These are phyloP conservation scores for Lachnellula suecica DNA, from an alignment of 2,329 filamentous ascomycete species.

Conservation along the genomic window DNA sequence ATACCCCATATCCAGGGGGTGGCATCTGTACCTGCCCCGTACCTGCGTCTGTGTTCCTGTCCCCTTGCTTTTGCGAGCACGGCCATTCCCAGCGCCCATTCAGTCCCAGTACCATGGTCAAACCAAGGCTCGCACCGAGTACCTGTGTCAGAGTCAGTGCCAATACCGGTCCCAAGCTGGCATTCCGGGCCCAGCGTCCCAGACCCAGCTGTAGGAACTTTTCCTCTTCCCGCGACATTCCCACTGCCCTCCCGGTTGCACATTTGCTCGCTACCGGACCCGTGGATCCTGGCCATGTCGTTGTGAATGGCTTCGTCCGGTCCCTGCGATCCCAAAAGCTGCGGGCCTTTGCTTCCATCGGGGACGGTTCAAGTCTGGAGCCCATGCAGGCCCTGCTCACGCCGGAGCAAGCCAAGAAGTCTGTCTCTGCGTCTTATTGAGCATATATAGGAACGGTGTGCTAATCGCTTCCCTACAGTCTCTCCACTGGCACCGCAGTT, in stretches of 20 bases:
- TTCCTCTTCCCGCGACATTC: background rate
- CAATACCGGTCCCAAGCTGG: no score
- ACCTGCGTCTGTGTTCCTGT: no score
- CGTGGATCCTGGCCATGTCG: constrained; percentile 46
- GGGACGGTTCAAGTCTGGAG: constrained; percentile 80
- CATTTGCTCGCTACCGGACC: constrained; percentile 55
- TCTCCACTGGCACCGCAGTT: constrained; percentile 80
- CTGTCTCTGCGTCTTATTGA: constrained; percentile 6
- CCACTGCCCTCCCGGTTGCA: constrained; percentile 44
- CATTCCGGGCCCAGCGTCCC: constrained; percentile 6
- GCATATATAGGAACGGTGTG: background rate
- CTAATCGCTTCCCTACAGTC: constrained; percentile 45
- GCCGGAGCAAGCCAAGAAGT: constrained; percentile 29
- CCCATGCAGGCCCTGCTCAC: constrained; percentile 60
- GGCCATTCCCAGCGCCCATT: no score
- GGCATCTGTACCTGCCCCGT: no score
- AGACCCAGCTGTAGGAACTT: background rate
- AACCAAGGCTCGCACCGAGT: constrained; percentile 4
- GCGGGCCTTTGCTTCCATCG: constrained; percentile 78
- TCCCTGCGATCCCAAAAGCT: constrained; percentile 86
- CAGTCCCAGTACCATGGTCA: constrained; percentile 9
- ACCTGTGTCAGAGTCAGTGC: no score
- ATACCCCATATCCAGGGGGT: no score
- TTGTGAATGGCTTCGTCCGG: constrained; percentile 76
- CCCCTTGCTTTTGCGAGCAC: no score